These are phyloP conservation scores for Guillardia theta DNA, from an alignment of 78 protist species.

Conservation along the genomic window DNA sequence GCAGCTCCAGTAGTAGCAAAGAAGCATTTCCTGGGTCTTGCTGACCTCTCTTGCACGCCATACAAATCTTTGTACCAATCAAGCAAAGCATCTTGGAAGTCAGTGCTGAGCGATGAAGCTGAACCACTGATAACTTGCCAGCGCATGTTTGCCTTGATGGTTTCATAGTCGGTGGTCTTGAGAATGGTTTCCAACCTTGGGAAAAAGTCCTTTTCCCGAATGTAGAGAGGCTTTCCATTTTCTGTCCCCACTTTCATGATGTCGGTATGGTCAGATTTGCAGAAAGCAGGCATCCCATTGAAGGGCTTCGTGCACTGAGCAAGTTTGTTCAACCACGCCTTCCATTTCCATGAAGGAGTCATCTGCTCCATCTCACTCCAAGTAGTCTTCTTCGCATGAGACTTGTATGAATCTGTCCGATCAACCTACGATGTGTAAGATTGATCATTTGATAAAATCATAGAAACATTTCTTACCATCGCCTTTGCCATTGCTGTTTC, in stretches of 20 bases:
- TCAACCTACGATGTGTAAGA: too few species aligned
- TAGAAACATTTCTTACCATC: too few species aligned
- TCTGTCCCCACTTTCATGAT: neutral
- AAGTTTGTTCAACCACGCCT: neutral
- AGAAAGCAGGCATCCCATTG: neutral
- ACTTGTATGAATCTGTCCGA: neutral
- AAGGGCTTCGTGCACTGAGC: slow-evolving; percentile 7
- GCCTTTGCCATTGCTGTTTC: neutral
- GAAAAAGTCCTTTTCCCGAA: neutral
- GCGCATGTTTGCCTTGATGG: neutral
- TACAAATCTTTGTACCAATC: neutral
- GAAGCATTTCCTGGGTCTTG: neutral
- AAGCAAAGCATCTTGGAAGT: neutral
- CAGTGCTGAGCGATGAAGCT: neutral
- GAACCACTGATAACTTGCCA: neutral
- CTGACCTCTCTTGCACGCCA: slow-evolving; percentile 18
- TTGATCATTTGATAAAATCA: too few species aligned
- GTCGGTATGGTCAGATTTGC: neutral
- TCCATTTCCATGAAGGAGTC: neutral
- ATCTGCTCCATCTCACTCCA: neutral
- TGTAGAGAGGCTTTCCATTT: neutral
- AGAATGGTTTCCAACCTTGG: neutral
- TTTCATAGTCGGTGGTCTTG: neutral
- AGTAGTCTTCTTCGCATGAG: neutral
- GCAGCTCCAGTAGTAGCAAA: neutral